Percentiles rank a stretch among this genome's conserved stretches.
These are phyloP conservation scores for Fagus sylvatica DNA, from an alignment of 306 rosid genomes.

Conservation along the genomic window DNA sequence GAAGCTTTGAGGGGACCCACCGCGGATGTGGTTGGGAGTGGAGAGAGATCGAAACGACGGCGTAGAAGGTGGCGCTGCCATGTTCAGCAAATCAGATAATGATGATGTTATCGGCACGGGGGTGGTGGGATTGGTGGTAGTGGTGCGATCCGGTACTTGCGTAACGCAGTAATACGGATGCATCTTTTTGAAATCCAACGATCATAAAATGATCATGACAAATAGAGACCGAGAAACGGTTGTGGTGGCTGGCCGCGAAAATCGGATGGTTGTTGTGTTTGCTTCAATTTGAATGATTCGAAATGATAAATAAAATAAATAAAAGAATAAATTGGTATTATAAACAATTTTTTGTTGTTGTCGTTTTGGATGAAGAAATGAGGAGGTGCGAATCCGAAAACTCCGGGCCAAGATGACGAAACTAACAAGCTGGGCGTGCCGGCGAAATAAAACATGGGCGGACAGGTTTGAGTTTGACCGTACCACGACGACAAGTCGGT, in stretches of 20 bases:
- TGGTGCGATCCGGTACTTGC: background rate
- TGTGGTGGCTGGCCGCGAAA: constrained; percentile 22
- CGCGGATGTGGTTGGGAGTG: background rate
- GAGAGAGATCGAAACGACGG: constrained; percentile 22
- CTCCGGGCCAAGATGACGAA: no score
- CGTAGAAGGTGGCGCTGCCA: background rate
- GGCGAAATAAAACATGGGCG: no score
- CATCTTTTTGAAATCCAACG: background rate
- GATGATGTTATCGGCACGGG: background rate
- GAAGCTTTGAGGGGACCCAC: background rate
- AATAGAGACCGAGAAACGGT: background rate
- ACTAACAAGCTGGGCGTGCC: no score
- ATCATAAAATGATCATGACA: background rate
- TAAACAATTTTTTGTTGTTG: no score
- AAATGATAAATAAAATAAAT: no score
- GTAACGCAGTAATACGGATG: background rate
- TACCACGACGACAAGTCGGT: no score
- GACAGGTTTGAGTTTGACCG: no score
- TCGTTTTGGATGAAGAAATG: no score
- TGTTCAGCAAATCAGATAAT: background rate
- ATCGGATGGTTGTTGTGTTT: background rate
- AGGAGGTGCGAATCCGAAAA: no score
- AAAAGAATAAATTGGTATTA: no score
- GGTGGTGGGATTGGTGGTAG: background rate
- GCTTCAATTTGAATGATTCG: background rate